Evolutionary conservation across 73 alveolate genomes (phyloP).

Genomic region (Paramecium primaurelia): DNA sequence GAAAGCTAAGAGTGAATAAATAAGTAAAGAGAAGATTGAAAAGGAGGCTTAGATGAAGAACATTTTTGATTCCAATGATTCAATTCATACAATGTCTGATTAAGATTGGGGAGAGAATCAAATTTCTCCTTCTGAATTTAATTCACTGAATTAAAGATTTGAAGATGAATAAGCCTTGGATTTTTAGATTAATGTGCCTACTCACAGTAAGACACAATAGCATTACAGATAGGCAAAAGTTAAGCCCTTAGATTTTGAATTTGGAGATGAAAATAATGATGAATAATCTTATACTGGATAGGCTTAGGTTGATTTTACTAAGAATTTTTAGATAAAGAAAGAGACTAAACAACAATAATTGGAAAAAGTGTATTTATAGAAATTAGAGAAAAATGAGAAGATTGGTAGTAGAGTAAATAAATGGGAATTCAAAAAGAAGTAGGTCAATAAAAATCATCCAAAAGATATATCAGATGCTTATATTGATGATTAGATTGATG

Average conservation of each 20-base stretch:
- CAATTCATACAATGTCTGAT: slow-evolving; percentile 23
- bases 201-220: neutral
- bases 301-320: neutral
- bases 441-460: neutral
- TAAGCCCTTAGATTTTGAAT: neutral
- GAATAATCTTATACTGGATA: neutral
- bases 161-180: neutral
- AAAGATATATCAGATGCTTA: slow-evolving; percentile 31
- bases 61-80: slow-evolving; percentile 16
- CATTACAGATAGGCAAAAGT: neutral
- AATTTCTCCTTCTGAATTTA: neutral
- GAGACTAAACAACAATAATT: neutral
- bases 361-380: neutral
- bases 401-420: neutral
- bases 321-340: neutral
- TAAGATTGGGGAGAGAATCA: slow-evolving; percentile 22
- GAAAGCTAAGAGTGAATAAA: neutral
- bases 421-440: neutral
- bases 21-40: neutral
- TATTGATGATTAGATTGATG: slow-evolving; percentile 1
- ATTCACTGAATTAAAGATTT: neutral
- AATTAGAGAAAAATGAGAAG: neutral
- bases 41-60: neutral
- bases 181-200: neutral
- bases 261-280: neutral